Base-by-base conservation (phyloP, 2,329 filamentous ascomycete genomes). In the Cordyceps cicadae region DNA sequence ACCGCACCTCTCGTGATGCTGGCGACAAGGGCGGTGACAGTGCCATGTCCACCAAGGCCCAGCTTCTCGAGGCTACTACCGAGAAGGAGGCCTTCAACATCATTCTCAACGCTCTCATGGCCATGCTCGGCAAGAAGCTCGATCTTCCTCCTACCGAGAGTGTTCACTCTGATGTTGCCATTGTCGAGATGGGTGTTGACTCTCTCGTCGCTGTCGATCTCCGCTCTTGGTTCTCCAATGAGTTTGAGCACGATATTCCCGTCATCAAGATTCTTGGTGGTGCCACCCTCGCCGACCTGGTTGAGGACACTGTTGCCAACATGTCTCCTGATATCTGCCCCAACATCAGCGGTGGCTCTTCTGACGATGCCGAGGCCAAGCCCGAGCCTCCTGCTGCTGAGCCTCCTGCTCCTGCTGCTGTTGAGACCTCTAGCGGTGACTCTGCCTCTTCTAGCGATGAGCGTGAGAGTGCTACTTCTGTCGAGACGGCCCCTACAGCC, bases 221-320 rank as follows among this genome's bases (percentile, higher is more conserved):
- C 5, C 74, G 78, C 3, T 69, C 74, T 4, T 82, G 79, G 79
- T 79, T 81, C 61, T 59, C 74, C 43, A 79, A 77, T 63, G 70
- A 77, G 52, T 53, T 81, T 0, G 64, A 72, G 2, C 66, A 75
- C 3, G 75, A 81, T 50, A 69, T 81, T 2, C 75, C 77, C 0
- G 72, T 80, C 1, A 67, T 81, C 29, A 79, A 78, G 63, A 70
- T 82, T 43, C 64, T 80, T 4, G 69, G 74, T 9, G 75, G 74
- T 8, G 65, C 61, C 5, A 66, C 64, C 1, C 59, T 68, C 24
- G 55, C 60, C 2, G 67, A 67, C 46, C 58, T 64, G 21, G 56
- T 61, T 14, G 54, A 62, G 41, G 55, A 62, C 50, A 62, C 60
- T n/a, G 50, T 62, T 32, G 54, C 52, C 29, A 58, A 62, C 54